These are phyloP conservation scores for Mediolabrus comicus DNA, from an alignment of 108 stramenopile species.

Conservation along the genomic window DNA sequence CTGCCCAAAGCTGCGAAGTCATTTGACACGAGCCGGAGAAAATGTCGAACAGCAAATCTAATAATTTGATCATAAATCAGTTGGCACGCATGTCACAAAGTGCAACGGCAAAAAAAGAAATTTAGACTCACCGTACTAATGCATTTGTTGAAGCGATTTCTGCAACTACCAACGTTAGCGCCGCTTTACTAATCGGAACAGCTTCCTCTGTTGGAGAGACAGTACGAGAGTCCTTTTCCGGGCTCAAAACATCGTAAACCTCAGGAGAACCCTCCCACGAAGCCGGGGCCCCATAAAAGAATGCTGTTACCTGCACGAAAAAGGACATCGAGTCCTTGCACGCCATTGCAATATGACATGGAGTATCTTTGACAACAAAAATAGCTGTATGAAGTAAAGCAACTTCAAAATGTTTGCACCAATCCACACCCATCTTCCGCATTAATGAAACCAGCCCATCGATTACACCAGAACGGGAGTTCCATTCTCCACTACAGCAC, in stretches of 20 bases:
- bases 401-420: conserved; percentile 64
- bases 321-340: conserved; percentile 59
- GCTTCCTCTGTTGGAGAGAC: neutral
- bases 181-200: conserved; percentile 43
- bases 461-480: conserved; percentile 46
- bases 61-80: neutral
- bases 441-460: conserved; percentile 47
- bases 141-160: conserved; percentile 73
- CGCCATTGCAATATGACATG: conserved; percentile 59
- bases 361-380: conserved; percentile 72
- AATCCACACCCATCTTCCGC: conserved; percentile 45
- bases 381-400: conserved; percentile 73
- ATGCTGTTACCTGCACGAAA: conserved; percentile 49
- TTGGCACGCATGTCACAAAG: neutral
- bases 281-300: conserved; percentile 43
- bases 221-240: neutral
- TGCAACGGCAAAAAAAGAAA: neutral
- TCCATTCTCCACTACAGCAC: conserved; percentile 53
- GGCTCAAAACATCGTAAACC: conserved; percentile 38
- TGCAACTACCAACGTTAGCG: conserved; percentile 52
- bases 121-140: conserved; percentile 58
- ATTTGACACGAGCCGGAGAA: conserved; percentile 38
- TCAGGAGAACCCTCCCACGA: conserved; percentile 22
- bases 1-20: conserved; percentile 18
- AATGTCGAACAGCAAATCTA: conserved; percentile 63